Percentiles rank a stretch among this genome's conserved stretches.
phyloP scores from a whole-genome alignment of 208 protist genomes.

The Phytomonas sp. region DNA sequence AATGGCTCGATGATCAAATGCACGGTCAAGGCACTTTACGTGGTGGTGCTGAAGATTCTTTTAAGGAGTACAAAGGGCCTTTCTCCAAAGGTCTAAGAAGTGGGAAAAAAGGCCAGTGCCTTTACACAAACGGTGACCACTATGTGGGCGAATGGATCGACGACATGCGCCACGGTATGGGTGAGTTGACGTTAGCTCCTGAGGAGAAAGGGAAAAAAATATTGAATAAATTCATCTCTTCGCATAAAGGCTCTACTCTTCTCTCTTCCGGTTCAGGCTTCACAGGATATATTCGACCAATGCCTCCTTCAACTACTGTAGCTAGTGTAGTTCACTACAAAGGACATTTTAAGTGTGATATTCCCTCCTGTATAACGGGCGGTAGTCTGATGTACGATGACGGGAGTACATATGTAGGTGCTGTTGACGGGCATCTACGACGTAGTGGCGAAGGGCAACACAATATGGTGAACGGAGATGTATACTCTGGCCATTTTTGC shows the following conservation, averaged over 20 bases:
- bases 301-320: neutral
- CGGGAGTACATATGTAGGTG: slow-evolving; percentile 48
- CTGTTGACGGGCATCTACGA: slow-evolving; percentile 29
- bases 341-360: slow-evolving; percentile 46
- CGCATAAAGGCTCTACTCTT: neutral
- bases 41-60: slow-evolving; percentile 53
- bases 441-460: slow-evolving; percentile 56
- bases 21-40: slow-evolving; percentile 54
- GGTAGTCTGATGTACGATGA: slow-evolving; percentile 59
- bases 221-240: slow-evolving; percentile 2
- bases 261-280: neutral
- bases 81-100: slow-evolving; percentile 50
- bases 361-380: slow-evolving; percentile 14
- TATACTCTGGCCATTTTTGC: slow-evolving; percentile 52
- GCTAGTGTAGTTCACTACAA: slow-evolving; percentile 31
- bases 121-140: slow-evolving; percentile 58
- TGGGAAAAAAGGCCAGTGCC: slow-evolving; percentile 47
- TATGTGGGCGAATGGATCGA: slow-evolving; percentile 67
- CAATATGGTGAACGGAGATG: slow-evolving; percentile 34
- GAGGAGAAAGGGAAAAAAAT: neutral
- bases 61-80: slow-evolving; percentile 49
- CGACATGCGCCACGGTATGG: slow-evolving; percentile 57
- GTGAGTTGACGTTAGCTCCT: slow-evolving; percentile 33
- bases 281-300: neutral
- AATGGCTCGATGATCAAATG: slow-evolving; percentile 78